Percentiles rank a stretch among this genome's conserved stretches.
Conservation (phyloP, 768 basidiomycete genomes). For the Ephemerocybe angulata region DNA sequence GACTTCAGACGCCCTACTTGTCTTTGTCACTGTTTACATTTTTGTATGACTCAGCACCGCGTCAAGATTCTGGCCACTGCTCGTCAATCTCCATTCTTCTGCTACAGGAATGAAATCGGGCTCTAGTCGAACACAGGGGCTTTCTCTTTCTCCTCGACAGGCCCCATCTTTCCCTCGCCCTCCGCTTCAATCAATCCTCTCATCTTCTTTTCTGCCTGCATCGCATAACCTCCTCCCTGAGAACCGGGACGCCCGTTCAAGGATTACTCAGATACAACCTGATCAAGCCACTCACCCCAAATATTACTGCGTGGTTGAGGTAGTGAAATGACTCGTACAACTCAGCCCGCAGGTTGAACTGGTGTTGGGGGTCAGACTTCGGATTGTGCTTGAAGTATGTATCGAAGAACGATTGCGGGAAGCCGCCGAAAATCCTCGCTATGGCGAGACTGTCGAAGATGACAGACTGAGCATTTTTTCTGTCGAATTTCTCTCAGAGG, state of each 20-base stretch:
- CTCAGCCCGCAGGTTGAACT: conserved; percentile 61
- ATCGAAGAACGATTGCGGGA: conserved; percentile 58
- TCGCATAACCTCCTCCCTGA: conserved; percentile 52
- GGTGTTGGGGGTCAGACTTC: conserved; percentile 59
- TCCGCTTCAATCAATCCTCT: conserved; percentile 14
- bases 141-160: background rate
- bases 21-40: conserved; percentile 3
- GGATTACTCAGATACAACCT: background rate
- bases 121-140: background rate
- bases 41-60: background rate
- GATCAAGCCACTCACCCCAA: conserved; percentile 53
- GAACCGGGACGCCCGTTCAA: too few species aligned
- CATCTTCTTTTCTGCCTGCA: conserved; percentile 49
- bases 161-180: background rate
- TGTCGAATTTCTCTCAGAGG: background rate
- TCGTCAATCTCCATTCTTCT: background rate
- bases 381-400: conserved; percentile 62
- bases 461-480: background rate
- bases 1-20: conserved; percentile 1
- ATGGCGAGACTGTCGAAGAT: conserved; percentile 61
- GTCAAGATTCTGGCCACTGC: too few species aligned
- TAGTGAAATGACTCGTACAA: conserved; percentile 83
- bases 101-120: background rate
- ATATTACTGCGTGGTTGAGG: conserved; percentile 75
- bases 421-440: conserved; percentile 76